A percentile compares a stretch with the other conserved stretches of the same genome.
Conservation (phyloP, 345 rosid genomes). For the Luvunga scandens region DNA sequence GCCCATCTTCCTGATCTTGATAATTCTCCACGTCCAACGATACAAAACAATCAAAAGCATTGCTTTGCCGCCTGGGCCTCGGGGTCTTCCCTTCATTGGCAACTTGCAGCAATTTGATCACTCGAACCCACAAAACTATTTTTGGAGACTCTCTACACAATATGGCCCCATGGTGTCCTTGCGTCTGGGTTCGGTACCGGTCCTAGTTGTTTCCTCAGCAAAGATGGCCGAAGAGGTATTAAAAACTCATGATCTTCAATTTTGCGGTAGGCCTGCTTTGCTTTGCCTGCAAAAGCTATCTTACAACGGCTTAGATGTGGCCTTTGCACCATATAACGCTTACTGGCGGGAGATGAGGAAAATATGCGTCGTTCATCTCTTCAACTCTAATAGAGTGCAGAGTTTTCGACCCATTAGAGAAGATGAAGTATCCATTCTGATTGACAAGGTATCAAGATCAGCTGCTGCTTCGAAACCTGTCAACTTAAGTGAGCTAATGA, state of each 20-base stretch:
- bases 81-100: constrained; percentile 45
- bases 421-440: constrained; percentile 24
- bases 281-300: constrained; percentile 27
- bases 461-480: not conserved
- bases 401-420: constrained; percentile 9
- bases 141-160: constrained; percentile 39
- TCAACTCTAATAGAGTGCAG: constrained; percentile 9
- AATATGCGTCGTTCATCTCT: constrained; percentile 25
- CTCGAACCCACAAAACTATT: constrained; percentile 25
- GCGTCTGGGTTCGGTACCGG: constrained; percentile 27
- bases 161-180: constrained; percentile 50
- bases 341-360: constrained; percentile 41
- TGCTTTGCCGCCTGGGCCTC: constrained; percentile 46
- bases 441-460: not conserved
- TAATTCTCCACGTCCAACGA: constrained; percentile 23
- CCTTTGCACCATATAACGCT: constrained; percentile 37
- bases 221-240: constrained; percentile 35
- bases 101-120: constrained; percentile 40
- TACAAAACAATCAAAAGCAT: not conserved
- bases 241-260: constrained; percentile 36
- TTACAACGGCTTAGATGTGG: constrained; percentile 41
- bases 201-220: constrained; percentile 43
- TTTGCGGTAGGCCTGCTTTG: constrained; percentile 39
- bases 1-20: constrained; percentile 10
- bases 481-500: constrained; percentile 15